Conservation (phyloP, 495 filamentous ascomycete species). For the Durotheca rogersii region DNA sequence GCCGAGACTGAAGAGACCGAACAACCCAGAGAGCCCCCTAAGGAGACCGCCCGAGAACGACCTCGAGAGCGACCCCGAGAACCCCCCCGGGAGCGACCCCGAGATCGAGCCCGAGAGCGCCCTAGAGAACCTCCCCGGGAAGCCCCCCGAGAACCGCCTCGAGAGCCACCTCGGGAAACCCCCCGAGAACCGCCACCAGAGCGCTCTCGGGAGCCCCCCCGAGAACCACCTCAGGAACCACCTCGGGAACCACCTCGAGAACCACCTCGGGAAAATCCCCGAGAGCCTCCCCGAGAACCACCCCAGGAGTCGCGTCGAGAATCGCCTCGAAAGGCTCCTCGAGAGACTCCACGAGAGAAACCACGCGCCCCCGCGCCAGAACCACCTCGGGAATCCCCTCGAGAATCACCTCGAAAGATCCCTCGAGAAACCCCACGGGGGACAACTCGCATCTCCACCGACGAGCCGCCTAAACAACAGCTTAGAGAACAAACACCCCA, state of each 20-base stretch:
- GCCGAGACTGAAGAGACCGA: conserved; percentile 29
- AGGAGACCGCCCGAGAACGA: conserved; percentile 8
- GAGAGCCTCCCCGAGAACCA: neutral
- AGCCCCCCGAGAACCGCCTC: conserved; percentile 1
- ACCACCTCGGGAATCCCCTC: no score
- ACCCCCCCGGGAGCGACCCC: neutral
- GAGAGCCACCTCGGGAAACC: conserved; percentile 4
- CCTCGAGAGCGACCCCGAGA: conserved; percentile 21
- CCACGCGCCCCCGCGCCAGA: no score
- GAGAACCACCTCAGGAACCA: neutral
- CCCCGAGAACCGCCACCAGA: neutral
- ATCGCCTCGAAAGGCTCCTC: no score
- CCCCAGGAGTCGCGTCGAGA: no score
- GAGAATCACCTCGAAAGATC: no score
- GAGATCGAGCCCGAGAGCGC: neutral
- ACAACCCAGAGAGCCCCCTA: conserved; percentile 20
- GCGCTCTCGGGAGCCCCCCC: neutral
- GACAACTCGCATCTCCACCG: no score
- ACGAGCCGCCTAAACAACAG: neutral
- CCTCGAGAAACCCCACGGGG: conserved; percentile 1
- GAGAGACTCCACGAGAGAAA: no score
- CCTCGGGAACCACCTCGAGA: neutral
- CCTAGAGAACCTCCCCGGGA: conserved; percentile 3
- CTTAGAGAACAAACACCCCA: no score
- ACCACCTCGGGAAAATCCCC: neutral